These are phyloP conservation scores for Xylariaceae sp. DNA, from an alignment of 2,329 filamentous ascomycete species.

Conservation along the genomic window DNA sequence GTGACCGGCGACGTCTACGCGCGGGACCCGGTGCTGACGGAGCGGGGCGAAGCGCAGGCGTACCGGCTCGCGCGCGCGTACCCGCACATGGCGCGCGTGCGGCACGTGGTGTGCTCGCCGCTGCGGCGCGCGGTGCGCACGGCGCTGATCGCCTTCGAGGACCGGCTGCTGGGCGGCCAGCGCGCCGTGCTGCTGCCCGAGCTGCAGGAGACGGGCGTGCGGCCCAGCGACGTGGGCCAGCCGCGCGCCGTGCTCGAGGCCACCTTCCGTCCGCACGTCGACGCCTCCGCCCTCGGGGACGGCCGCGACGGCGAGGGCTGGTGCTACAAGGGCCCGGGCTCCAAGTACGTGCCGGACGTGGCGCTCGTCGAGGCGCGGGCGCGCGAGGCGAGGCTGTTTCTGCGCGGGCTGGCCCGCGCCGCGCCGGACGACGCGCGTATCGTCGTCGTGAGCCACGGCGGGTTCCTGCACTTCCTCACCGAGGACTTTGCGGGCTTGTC, in stretches of 20 bases:
- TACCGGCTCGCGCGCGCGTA: conserved; percentile 63
- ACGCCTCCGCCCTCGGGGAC: conserved; percentile 60
- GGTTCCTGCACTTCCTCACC: conserved; percentile 81
- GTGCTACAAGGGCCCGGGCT: conserved; percentile 65
- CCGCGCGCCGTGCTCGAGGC: conserved; percentile 54
- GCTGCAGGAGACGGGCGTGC: conserved; percentile 75
- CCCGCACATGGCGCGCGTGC: conserved; percentile 64
- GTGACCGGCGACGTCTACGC: conserved; percentile 66
- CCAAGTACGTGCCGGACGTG: conserved; percentile 51
- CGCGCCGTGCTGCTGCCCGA: conserved; percentile 72
- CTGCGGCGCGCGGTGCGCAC: conserved; percentile 81
- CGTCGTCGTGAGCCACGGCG: conserved; percentile 79
- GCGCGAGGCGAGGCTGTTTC: conserved; percentile 54
- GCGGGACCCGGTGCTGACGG: conserved; percentile 76
- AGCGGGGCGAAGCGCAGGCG: conserved; percentile 74
- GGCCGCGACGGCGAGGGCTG: too few relatives aligned
- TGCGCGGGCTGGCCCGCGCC: conserved; percentile 52
- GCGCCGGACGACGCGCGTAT: conserved; percentile 63
- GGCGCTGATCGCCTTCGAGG: conserved; percentile 69
- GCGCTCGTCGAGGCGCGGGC: conserved; percentile 65
- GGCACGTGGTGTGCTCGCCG: conserved; percentile 76
- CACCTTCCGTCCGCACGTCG: conserved; percentile 62
- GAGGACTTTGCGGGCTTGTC: conserved; percentile 73
- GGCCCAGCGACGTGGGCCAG: conserved; percentile 77
- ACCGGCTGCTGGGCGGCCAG: conserved; percentile 49